Conservation (phyloP, 2,329 filamentous ascomycete genomes). For the Colletotrichum australisinense region DNA sequence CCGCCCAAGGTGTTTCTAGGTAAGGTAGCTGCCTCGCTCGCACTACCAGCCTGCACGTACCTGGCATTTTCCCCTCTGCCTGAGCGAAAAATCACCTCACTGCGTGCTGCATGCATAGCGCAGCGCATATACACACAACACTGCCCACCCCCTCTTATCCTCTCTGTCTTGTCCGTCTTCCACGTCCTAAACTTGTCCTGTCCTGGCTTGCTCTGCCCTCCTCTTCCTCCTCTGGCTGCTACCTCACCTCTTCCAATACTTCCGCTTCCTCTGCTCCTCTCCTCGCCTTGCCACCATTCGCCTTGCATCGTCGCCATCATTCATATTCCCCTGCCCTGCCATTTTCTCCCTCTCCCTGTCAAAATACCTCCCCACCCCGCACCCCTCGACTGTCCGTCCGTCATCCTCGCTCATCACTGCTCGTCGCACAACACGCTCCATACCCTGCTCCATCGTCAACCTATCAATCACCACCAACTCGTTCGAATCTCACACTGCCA, state of each 20-base stretch:
- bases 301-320: constrained; percentile 36
- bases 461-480: constrained; percentile 16
- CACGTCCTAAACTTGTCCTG: constrained; percentile 28
- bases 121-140: constrained; percentile 33
- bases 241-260: constrained; percentile 17
- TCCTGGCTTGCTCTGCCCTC: constrained; percentile 14
- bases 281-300: constrained; percentile 33
- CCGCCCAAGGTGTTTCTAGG: background rate
- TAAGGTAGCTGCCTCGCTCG: constrained; percentile 29
- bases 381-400: constrained; percentile 32
- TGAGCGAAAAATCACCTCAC: constrained; percentile 35
- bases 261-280: constrained; percentile 27
- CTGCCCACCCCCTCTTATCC: constrained; percentile 29
- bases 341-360: constrained; percentile 34
- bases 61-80: constrained; percentile 40
- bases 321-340: constrained; percentile 36
- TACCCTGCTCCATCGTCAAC: constrained; percentile 25
- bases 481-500: background rate
- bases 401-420: constrained; percentile 34
- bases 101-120: constrained; percentile 35
- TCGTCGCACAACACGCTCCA: constrained; percentile 31
- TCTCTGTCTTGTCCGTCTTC: constrained; percentile 34
- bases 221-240: background rate
- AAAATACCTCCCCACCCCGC: constrained; percentile 35
- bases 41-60: constrained; percentile 40